Base-by-base conservation (phyloP, 2,329 filamentous ascomycete genomes). In the Stachybotrys elegans region DNA sequence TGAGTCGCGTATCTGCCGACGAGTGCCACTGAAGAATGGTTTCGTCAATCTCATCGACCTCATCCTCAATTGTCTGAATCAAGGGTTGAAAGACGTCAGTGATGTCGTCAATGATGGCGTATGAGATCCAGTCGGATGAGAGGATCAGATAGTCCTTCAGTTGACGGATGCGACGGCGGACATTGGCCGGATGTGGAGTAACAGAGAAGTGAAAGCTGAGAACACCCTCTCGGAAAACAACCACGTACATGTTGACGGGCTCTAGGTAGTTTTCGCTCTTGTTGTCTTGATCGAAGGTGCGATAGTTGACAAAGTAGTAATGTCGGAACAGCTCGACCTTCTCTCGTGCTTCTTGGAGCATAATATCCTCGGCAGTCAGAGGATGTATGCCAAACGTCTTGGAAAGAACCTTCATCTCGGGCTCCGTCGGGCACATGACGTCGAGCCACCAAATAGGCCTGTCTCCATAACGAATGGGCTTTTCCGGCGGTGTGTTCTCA, bases 231-330 rank as follows among this genome's bases (percentile, higher is more conserved):
- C 91, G 82, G 72, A 98, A 98, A 9, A 98, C 93, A 8, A 97
- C 86, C 27, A 96, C 86, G 58, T 97, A 98, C 78, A 98, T 89
- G 66, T 97, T 95, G 58, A 98, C 87, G 1, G 93, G 92, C 56
- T 97, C 89, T 37, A 98, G 76, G 61, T 94, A 95, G 59, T 94
- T 84, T 45, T 93, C 88, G 60, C 84, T 95, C 54, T 84, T 85
- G 48, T 83, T 81, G 59, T 98, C 93, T 63, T 97, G 93, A 61
- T 98, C 93, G 59, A 98, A 98, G 1, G 90, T 94, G 14, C 93
- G 86, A 65, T 98, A 98, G 63, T 95, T 97, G 68, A 98, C 88
- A 58, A 98, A 96, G 66, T 98, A 98, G 69, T 98, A 98, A 62
- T 95, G 87, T 25, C 88, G 84, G 73, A 98, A 98, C 1, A 98